These are phyloP conservation scores for Wickerhamiella galacta DNA, from an alignment of 805 yeast genomes.

Conservation along the genomic window DNA sequence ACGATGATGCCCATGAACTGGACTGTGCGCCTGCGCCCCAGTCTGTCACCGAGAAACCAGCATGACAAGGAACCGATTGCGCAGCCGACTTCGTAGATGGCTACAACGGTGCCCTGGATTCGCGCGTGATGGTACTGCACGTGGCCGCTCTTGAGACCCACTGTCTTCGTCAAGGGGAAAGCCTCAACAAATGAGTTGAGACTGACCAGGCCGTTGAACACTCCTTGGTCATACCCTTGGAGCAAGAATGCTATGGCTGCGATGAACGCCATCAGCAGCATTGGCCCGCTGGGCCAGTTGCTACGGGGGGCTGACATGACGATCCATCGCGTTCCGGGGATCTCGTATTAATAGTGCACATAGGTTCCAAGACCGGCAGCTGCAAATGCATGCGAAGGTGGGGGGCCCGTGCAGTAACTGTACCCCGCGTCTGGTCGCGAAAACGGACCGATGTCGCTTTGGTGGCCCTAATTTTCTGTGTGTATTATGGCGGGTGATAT, in stretches of 20 bases:
- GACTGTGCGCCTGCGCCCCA: conserved; percentile 42
- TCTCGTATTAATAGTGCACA: no score
- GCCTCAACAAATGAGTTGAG: conserved; percentile 11
- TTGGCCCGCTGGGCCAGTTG: no score
- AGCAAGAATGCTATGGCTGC: conserved; percentile 13
- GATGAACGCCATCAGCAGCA: no score
- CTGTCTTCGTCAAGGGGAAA: conserved; percentile 16
- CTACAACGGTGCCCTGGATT: conserved; percentile 20
- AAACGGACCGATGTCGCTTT: no score
- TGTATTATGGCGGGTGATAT: no score
- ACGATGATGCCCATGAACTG: conserved; percentile 29
- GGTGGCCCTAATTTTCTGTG: no score
- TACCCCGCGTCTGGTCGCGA: no score
- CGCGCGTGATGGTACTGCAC: conserved; percentile 10
- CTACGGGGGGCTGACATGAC: no score
- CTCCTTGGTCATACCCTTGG: conserved; percentile 55
- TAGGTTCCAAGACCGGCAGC: no score
- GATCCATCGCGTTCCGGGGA: no score
- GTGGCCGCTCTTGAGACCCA: conserved; percentile 5
- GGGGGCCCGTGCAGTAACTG: no score
- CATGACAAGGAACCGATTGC: conserved; percentile 47
- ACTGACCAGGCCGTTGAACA: conserved; percentile 30
- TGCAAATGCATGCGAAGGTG: no score
- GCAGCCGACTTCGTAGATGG: conserved; percentile 49
- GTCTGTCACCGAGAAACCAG: conserved; percentile 35